Evolutionary conservation across 73 alveolate genomes (phyloP).

Genomic region (Paramecium caudatum): DNA sequence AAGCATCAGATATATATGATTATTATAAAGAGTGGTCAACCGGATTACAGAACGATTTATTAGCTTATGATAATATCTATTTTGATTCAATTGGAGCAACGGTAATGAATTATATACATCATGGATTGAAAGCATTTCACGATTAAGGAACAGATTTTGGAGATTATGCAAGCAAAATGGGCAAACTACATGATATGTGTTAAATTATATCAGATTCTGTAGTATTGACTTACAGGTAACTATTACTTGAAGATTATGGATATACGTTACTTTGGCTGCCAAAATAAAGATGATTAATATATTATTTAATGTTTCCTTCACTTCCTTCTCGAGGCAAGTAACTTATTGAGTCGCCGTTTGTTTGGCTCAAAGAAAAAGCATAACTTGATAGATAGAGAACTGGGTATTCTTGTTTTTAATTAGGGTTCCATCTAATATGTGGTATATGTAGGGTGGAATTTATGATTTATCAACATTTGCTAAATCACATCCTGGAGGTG

Average conservation of each 20-base stretch:
- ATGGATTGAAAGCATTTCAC: slow-evolving; percentile 21
- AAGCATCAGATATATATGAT: slow-evolving; percentile 9
- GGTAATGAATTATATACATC: slow-evolving; percentile 51
- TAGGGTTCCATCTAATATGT: not conserved
- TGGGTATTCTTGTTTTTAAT: not conserved
- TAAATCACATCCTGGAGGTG: slow-evolving; percentile 57
- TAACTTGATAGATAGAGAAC: slow-evolving; percentile 13
- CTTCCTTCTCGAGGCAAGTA: not conserved
- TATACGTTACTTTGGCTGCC: slow-evolving; percentile 70
- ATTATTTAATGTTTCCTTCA: no score
- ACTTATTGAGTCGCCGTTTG: not conserved
- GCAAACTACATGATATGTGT: slow-evolving; percentile 55
- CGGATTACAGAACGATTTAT: slow-evolving; percentile 9
- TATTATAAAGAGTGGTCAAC: slow-evolving; percentile 60
- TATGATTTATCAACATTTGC: slow-evolving; percentile 36
- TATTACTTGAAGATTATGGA: slow-evolving; percentile 68
- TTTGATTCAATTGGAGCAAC: slow-evolving; percentile 74
- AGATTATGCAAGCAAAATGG: slow-evolving; percentile 44
- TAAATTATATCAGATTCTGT: slow-evolving; percentile 72
- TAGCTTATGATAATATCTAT: slow-evolving; percentile 74
- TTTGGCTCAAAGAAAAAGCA: slow-evolving; percentile 56
- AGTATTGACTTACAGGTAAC: slow-evolving; percentile 64
- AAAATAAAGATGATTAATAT: slow-evolving; percentile 56
- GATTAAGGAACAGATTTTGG: slow-evolving; percentile 40
- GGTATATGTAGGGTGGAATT: slow-evolving; percentile 18